phyloP scores from a whole-genome alignment of 306 rosid species.

The Fragaria vesca region DNA sequence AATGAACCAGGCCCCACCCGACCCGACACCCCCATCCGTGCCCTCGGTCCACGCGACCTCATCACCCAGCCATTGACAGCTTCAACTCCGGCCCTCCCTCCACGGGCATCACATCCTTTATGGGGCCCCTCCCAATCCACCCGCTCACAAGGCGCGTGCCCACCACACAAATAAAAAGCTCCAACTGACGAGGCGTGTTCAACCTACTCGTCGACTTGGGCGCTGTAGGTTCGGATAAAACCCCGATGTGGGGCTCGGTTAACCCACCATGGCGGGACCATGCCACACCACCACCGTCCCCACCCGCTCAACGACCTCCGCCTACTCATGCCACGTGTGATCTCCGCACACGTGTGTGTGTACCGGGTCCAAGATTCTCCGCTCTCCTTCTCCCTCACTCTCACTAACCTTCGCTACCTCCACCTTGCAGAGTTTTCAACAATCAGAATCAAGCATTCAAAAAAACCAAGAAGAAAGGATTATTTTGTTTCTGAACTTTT shows the following conservation, averaged over 20 bases:
- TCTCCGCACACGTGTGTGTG: constrained; percentile 7
- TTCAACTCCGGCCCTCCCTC: constrained; percentile 28
- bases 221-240: not conserved
- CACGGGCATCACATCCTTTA: constrained; percentile 24
- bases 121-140: too few species aligned
- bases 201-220: not conserved
- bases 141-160: not conserved
- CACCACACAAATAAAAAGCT: too few species aligned
- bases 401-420: not conserved
- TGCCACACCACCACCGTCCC: constrained; percentile 14
- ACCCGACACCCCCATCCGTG: constrained; percentile 15
- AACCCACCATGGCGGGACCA: constrained; percentile 37
- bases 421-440: not conserved
- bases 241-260: constrained; percentile 14
- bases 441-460: too few species aligned
- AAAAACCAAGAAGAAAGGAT: not conserved
- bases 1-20: constrained; percentile 10
- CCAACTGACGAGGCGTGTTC: not conserved
- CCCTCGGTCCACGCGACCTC: constrained; percentile 34
- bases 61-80: constrained; percentile 31
- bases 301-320: constrained; percentile 20
- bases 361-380: not conserved
- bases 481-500: not conserved
- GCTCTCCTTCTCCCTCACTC: not conserved
- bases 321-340: constrained; percentile 22